Evolutionary conservation across 805 yeast species (phyloP).

Genomic region (Peterozyma xylosa): DNA sequence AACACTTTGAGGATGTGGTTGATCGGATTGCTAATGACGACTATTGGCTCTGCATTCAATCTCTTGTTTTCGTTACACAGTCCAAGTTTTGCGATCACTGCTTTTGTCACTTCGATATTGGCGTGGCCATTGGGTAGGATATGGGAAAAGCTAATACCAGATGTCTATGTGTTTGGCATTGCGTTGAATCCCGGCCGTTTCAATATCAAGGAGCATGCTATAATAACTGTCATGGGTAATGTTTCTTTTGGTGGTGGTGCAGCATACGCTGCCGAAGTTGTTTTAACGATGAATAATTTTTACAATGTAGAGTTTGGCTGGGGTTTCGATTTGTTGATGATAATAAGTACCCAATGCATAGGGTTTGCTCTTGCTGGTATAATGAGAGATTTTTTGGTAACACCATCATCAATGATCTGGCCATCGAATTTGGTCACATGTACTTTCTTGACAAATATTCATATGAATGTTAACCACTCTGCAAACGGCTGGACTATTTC

Average conservation of each 20-base stretch:
- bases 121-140: conserved; percentile 22
- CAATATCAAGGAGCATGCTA: conserved; percentile 56
- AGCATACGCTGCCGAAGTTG: conserved; percentile 52
- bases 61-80: conserved; percentile 52
- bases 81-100: conserved; percentile 30
- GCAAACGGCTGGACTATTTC: conserved; percentile 59
- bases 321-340: conserved; percentile 48
- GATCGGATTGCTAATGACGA: conserved; percentile 43
- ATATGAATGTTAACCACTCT: conserved; percentile 37
- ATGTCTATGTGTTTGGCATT: conserved; percentile 19
- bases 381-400: conserved; percentile 48
- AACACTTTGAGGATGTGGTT: conserved; percentile 53
- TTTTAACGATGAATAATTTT: conserved; percentile 40
- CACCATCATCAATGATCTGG: conserved; percentile 66
- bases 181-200: conserved; percentile 54
- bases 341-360: conserved; percentile 50
- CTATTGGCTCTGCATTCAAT: conserved; percentile 46
- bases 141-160: conserved; percentile 22
- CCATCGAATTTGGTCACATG: conserved; percentile 56
- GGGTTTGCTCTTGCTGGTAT: conserved; percentile 68
- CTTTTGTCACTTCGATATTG: conserved; percentile 25
- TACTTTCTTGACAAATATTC: conserved; percentile 49
- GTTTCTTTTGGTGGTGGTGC: conserved; percentile 34
- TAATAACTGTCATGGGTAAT: conserved; percentile 46
- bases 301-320: conserved; percentile 36